Conservation (phyloP, 768 basidiomycete species). For the Serendipita sp. region DNA sequence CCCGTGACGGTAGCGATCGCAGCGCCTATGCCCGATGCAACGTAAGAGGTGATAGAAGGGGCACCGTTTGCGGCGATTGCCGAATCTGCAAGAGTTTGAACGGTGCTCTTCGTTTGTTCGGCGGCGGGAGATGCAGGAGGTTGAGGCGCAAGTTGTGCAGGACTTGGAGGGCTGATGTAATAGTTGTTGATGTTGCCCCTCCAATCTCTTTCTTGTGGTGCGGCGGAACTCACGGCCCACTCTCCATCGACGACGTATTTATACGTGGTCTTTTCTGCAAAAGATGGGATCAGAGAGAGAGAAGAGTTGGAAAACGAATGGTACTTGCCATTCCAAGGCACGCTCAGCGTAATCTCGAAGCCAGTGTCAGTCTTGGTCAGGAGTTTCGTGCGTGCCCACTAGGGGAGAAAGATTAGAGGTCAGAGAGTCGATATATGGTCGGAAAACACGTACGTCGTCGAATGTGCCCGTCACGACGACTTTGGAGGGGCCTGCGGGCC, state of each 20-base stretch:
- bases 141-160: neutral
- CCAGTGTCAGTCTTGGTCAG: constrained; percentile 38
- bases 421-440: neutral
- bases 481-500: constrained; percentile 11
- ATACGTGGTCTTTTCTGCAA: constrained; percentile 44
- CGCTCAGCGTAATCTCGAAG: constrained; percentile 36
- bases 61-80: neutral
- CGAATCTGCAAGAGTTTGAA: neutral
- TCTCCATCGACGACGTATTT: constrained; percentile 67
- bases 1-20: neutral
- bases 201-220: constrained; percentile 44
- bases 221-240: constrained; percentile 40
- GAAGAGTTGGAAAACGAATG: neutral
- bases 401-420: neutral
- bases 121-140: neutral
- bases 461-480: constrained; percentile 68
- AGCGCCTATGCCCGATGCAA: constrained; percentile 3
- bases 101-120: neutral
- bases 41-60: neutral
- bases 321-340: constrained; percentile 36
- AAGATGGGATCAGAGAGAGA: neutral
- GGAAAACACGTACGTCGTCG: constrained; percentile 40
- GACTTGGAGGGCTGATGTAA: constrained; percentile 16
- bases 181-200: constrained; percentile 61
- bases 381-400: constrained; percentile 49